Percentiles rank a stretch among this genome's conserved stretches.
Evolutionary conservation across 2,329 filamentous ascomycete genomes (phyloP).

Genomic region (Domatiomyces globalis): DNA sequence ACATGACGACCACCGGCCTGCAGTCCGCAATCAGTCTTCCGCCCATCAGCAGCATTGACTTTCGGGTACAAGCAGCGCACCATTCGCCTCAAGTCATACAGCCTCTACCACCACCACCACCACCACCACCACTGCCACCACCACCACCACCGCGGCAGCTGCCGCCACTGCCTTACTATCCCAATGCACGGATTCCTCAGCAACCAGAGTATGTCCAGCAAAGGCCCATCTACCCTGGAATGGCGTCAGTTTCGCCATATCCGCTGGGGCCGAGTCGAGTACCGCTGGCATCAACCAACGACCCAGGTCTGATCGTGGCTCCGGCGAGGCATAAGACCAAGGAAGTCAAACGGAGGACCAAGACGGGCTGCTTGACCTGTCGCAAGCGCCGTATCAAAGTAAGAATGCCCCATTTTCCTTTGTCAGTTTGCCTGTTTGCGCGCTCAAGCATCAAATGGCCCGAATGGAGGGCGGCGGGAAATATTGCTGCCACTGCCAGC

Average conservation of each 20-base stretch:
- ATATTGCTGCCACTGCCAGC: background rate
- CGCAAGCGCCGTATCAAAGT: conserved; percentile 61
- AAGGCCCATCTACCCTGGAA: conserved; percentile 14
- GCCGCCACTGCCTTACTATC: conserved; percentile 17
- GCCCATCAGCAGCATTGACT: conserved; percentile 19
- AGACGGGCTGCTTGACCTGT: conserved; percentile 56
- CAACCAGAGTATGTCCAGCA: conserved; percentile 14
- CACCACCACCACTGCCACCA: conserved; percentile 15
- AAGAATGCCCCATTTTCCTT: conserved; percentile 20
- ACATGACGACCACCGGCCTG: conserved; percentile 13
- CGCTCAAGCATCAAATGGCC: background rate
- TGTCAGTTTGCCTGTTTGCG: background rate
- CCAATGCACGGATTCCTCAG: conserved; percentile 13
- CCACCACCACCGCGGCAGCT: conserved; percentile 14
- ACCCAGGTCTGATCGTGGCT: conserved; percentile 15
- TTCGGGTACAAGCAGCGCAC: conserved; percentile 13
- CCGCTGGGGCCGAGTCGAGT: conserved; percentile 12
- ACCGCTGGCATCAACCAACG: conserved; percentile 15
- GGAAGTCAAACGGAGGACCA: conserved; percentile 62
- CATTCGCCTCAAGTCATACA: conserved; percentile 14
- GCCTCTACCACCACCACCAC: conserved; percentile 16
- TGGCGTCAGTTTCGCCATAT: conserved; percentile 9
- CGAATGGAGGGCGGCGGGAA: background rate
- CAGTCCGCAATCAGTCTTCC: conserved; percentile 18
- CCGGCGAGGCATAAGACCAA: conserved; percentile 42